Evolutionary conservation across 352 stramenopile genomes (phyloP), one percentile per base, ranked within the genome.

Genomic region (Detonula confervacea): DNA sequence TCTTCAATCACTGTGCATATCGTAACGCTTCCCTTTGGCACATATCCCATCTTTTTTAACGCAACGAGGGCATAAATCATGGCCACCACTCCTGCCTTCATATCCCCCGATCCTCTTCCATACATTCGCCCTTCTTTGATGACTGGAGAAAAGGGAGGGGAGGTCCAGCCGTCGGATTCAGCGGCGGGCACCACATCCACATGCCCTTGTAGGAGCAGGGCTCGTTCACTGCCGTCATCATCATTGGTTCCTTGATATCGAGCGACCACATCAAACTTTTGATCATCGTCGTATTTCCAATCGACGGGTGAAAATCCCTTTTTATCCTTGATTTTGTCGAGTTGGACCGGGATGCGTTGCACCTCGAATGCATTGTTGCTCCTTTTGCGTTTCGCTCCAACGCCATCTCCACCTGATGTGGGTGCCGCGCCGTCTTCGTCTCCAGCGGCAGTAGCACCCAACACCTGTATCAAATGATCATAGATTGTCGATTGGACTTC

Each of bases 1-100:
- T 77, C 69, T 64, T 77, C 69, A 14, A 77, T 56, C 11, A 77
- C 69, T 7, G 69, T 77, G 29, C 69, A 77, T 42, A 77, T 71
- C 14, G 69, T 60, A 1, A 77, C 6, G 16, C 60, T 46, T 55
- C 57, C 60, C 18, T 7, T 16, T 6, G 69, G 69, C 12, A 57
- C 27, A 39, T 77, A 77, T 71, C 69, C 59, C 29, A 77, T 27
- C 12, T 20, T 3, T 56, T 51, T 46, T 25, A 77, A 56, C 0
- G 69, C 69, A 18, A 77, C 44, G 2, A 77, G 2, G 20, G 69
- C 69, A 37, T 77, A 77, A 47, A 77, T 68, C 69, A 71, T 71
- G 2, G 47, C 44, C 9, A 71, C 69, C 3, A 71, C 49, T 5
- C 69, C 69, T 6, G 46, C 69, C 59, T 77, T 77, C 69, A 77